phyloP scores from a whole-genome alignment of 1,284 basidiomycete species.

The Naganishia cerealis region DNA sequence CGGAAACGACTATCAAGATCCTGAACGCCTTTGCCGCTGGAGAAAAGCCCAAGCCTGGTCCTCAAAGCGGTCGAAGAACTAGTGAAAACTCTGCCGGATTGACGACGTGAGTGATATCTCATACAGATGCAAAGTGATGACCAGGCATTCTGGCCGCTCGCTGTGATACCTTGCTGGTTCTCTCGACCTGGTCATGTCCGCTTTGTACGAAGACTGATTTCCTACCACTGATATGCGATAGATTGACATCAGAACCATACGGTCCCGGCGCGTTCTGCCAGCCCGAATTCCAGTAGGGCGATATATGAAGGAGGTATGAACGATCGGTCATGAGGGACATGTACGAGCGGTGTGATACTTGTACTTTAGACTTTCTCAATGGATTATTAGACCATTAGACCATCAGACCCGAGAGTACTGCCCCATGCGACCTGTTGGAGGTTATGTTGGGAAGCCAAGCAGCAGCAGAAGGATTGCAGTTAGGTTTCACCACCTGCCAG shows the following conservation, averaged over 20 bases:
- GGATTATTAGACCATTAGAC: not conserved
- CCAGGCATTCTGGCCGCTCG: not conserved
- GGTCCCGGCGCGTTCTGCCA: constrained; percentile 87
- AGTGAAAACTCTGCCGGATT: constrained; percentile 87
- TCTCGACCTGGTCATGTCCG: not conserved
- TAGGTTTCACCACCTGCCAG: no score
- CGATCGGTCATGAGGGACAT: not conserved
- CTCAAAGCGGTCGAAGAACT: constrained; percentile 80
- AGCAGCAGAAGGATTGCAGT: no score
- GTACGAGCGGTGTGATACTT: constrained; percentile 4
- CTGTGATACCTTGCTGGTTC: not conserved
- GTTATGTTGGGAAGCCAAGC: no score
- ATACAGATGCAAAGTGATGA: not conserved
- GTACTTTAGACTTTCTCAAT: constrained; percentile 4
- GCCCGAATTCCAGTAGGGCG: constrained; percentile 67
- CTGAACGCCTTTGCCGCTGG: constrained; percentile 82
- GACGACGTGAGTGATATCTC: constrained; percentile 60
- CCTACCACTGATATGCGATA: not conserved
- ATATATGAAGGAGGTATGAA: not conserved
- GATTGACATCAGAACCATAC: constrained; percentile 66
- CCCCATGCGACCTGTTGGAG: no score
- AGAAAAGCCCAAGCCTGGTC: constrained; percentile 84
- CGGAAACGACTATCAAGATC: constrained; percentile 81
- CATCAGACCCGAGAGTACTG: no score
- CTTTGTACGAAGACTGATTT: not conserved